phyloP scores from a whole-genome alignment of 495 filamentous ascomycete species.

The Talaromyces stipitatus region DNA sequence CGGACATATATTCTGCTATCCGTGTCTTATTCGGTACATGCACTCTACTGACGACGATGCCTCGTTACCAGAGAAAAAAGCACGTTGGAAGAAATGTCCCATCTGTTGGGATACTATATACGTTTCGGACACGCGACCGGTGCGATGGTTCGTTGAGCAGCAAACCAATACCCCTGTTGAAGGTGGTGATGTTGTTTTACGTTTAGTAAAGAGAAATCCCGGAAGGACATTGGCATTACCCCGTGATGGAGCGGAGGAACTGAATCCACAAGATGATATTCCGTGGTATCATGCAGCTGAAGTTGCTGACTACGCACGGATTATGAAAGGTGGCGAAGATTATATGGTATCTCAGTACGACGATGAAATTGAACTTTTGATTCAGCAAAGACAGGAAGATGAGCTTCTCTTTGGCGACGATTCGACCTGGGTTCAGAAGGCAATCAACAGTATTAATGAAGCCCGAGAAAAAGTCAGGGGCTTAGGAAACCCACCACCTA shows the following conservation, averaged over 20 bases:
- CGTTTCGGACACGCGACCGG: constrained; percentile 79
- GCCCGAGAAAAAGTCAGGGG: constrained; percentile 64
- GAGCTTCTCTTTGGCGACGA: constrained; percentile 92
- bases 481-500: constrained; percentile 62
- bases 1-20: constrained; percentile 93
- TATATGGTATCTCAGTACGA: constrained; percentile 81
- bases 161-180: constrained; percentile 71
- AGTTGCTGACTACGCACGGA: constrained; percentile 86
- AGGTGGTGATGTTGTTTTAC: constrained; percentile 81
- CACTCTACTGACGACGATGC: constrained; percentile 67
- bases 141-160: constrained; percentile 86
- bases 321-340: constrained; percentile 88
- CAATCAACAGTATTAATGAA: constrained; percentile 60
- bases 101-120: constrained; percentile 91
- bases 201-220: constrained; percentile 70
- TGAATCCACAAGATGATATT: constrained; percentile 61
- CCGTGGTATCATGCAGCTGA: constrained; percentile 94
- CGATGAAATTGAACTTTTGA: constrained; percentile 65
- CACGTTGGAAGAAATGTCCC: constrained; percentile 90
- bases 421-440: constrained; percentile 82
- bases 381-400: constrained; percentile 74
- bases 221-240: constrained; percentile 82
- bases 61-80: constrained; percentile 55
- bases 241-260: constrained; percentile 67
- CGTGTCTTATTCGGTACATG: constrained; percentile 94